Percentiles rank a stretch among this genome's conserved stretches.
Conservation (phyloP, 148 eudicot genomes). For the Nepenthes gracilis region DNA sequence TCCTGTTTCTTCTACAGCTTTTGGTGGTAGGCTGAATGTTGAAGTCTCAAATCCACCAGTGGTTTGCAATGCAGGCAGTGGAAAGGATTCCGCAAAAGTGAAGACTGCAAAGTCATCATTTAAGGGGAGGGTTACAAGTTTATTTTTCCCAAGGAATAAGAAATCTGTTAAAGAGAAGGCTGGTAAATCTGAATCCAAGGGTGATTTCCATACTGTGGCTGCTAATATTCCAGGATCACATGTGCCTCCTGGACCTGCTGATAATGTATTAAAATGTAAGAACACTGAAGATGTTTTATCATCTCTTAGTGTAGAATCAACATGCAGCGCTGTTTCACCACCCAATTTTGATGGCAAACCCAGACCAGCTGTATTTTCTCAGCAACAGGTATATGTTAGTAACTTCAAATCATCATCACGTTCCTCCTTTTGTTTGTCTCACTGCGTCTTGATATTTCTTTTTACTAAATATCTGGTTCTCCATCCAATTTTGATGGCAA, state of each 20-base stretch:
- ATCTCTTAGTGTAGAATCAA: slow-evolving; percentile 22
- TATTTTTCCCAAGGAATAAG: slow-evolving; percentile 72
- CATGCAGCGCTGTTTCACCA: slow-evolving; percentile 14
- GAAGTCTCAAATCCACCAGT: slow-evolving; percentile 22
- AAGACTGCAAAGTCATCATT: slow-evolving; percentile 51
- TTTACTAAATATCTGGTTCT: no score
- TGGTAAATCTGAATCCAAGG: slow-evolving; percentile 20
- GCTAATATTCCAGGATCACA: slow-evolving; percentile 11
- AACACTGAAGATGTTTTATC: slow-evolving; percentile 17
- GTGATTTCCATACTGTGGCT: slow-evolving; percentile 17
- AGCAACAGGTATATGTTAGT: slow-evolving; percentile 36
- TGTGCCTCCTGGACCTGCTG: slow-evolving; percentile 13
- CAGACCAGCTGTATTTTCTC: slow-evolving; percentile 21
- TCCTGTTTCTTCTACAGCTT: slow-evolving; percentile 50
- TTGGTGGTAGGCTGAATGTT: slow-evolving; percentile 22
- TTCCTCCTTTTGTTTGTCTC: neutral
- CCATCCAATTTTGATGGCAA: slow-evolving; percentile 10
- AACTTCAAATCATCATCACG: neutral
- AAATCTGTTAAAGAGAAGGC: slow-evolving; percentile 41
- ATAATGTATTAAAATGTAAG: slow-evolving; percentile 11
- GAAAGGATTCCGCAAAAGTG: slow-evolving; percentile 34
- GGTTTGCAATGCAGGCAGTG: slow-evolving; percentile 18
- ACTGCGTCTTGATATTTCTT: no score
- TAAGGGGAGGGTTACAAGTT: slow-evolving; percentile 69
- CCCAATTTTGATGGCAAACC: slow-evolving; percentile 6